phyloP scores from a whole-genome alignment of 2,329 filamentous ascomycete genomes.

The Penicillium sp. region DNA sequence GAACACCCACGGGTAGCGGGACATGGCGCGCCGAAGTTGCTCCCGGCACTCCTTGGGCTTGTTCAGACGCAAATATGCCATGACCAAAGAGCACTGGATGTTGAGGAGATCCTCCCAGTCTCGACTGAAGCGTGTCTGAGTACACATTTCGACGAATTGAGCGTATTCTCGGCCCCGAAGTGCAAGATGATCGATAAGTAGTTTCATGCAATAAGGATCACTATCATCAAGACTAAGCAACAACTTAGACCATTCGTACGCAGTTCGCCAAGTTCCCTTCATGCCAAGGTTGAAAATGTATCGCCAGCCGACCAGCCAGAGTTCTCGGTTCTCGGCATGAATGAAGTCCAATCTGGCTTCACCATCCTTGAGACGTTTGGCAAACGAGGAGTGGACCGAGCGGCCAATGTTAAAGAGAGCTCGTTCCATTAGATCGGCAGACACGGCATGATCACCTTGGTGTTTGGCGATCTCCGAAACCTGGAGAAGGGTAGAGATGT shows the following conservation, averaged over 20 bases:
- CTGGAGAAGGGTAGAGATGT: slow-evolving; percentile 90
- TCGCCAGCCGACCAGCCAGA: slow-evolving; percentile 86
- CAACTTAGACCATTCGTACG: slow-evolving; percentile 90
- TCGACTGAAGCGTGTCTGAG: slow-evolving; percentile 52
- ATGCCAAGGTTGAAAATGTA: slow-evolving; percentile 83
- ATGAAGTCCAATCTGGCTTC: slow-evolving; percentile 78
- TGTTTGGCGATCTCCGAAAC: slow-evolving; percentile 91
- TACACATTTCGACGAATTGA: slow-evolving; percentile 71
- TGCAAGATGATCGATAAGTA: slow-evolving; percentile 81
- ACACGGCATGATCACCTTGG: slow-evolving; percentile 81
- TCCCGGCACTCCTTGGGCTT: slow-evolving; percentile 66
- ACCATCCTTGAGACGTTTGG: slow-evolving; percentile 72
- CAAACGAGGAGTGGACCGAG: slow-evolving; percentile 80
- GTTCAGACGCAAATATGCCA: slow-evolving; percentile 73
- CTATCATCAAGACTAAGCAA: slow-evolving; percentile 71
- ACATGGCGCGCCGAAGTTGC: slow-evolving; percentile 67
- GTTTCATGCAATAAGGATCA: slow-evolving; percentile 81
- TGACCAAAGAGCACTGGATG: slow-evolving; percentile 71
- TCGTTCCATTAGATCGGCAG: slow-evolving; percentile 84
- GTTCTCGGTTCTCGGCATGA: slow-evolving; percentile 83
- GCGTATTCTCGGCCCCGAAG: slow-evolving; percentile 76
- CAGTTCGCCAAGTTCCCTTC: slow-evolving; percentile 92
- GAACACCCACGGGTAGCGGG: slow-evolving; percentile 80
- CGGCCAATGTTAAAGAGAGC: slow-evolving; percentile 93
- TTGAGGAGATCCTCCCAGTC: slow-evolving; percentile 64